Evolutionary conservation across 2,329 filamentous ascomycete genomes (phyloP), one percentile per base, ranked within the genome.

Genomic region (Chrysoporthe austroafricana): DNA sequence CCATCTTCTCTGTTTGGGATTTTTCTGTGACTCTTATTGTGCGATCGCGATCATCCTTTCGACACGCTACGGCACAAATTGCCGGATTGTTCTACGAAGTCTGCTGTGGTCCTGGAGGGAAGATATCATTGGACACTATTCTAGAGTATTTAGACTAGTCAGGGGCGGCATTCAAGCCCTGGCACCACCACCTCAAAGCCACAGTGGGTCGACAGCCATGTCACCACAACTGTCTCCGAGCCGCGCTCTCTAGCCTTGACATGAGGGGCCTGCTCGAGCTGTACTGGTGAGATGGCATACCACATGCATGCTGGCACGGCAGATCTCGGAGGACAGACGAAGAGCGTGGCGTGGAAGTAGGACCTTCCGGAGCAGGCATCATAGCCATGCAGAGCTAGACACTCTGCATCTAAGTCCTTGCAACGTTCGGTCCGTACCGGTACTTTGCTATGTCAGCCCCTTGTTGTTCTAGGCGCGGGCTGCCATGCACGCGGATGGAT

Each of bases 401-500:
- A 13, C 13, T 14, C 18, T 14, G 18, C 44, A 46, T 16, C 4
- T 4, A 46, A 18, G 6, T 32, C 26, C 50, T 34, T 54, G 50
- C 54, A 57, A 14, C 26, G 4, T 34, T 26, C 21, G 18, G 14
- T 57, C 39, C 18, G 54, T 57, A 57, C 54, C 54, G 44, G 44
- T 62, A 50, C 60, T 26, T 60, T 18, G 26, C 26, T 26, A 26
- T 42, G 7, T 5, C 8, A 21, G 46, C 18, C 13, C 36, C 18
- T 52, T 21, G 43, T 14, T 21, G 14, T 5, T 32, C 14, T 18
- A 57, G 26, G 34, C 60, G 39, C 21, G 60, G 50, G 62, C 16
- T n/a, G 9, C 39, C 18, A 67, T 59, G 66, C 56, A 64, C 21
- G 56, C 66, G 62, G 66, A 64, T 64, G 66, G 66, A 56, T 67